Base-by-base conservation (phyloP, 176 grass and related monocot genomes). In the Hyparrhenia diplandra region DNA sequence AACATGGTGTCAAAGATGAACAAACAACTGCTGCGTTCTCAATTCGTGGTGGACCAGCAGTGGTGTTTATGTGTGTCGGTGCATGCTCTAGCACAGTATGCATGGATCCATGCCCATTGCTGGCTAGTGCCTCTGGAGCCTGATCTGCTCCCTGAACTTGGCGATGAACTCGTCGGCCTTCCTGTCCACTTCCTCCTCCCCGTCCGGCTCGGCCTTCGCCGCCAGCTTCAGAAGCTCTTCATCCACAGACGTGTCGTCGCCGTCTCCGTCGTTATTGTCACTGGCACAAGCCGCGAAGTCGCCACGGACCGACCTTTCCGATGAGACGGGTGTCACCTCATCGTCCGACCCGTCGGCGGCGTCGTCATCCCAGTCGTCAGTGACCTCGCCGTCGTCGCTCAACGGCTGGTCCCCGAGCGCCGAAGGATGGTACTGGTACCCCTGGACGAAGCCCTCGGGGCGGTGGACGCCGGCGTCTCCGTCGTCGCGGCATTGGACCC, bases 161-260 rank as follows among this genome's bases (percentile, higher is more conserved):
- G 92, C 92, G 43, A 97, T 97, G 80, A 97, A 97, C 85, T 92
- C 92, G 71, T 94, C 90, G 20, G 94, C 94, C 85, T 97, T 97
- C 90, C 80, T 87, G 84, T 97, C 90, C 57, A 97, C 94, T 77
- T 97, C 92, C 41, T 92, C 88, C 73, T 20, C 84, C 17, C 67
- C 23, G 66, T 78, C 81, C 43, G 74, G 80, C 67, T 0, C 77
- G 67, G 57, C 64, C 70, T 23, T 82, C 14, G 14, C 47, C 30
- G 83, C 84, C 76, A 89, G 69, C 81, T 87, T 36, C 28, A 74
- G 1, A 21, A 89, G 88, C 52, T 85, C 89, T 35, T 88, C 92
- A 13, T 88, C 87, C 8, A 73, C 73, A 31, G 80, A 87, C n/a
- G 57, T 80, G 31, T 88, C 89, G 24, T 39, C 72, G 24, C 65